These are phyloP conservation scores for Chalaropsis ovoidea DNA, from an alignment of 2,329 filamentous ascomycete species.

Conservation along the genomic window DNA sequence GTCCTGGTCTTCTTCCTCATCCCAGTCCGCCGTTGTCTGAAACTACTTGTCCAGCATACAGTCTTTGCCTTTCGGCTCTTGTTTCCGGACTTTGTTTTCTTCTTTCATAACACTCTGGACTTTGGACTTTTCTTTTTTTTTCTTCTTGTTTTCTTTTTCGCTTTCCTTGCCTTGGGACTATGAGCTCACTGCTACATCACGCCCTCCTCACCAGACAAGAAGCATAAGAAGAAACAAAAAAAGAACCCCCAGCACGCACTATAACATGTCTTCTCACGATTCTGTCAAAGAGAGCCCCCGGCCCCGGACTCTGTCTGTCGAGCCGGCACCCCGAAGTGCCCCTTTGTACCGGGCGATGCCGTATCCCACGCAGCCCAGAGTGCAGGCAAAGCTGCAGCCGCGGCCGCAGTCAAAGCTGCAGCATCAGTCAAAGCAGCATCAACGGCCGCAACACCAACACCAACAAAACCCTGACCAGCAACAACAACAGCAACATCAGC, in stretches of 20 bases:
- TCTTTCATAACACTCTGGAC: neutral
- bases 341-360: conserved; percentile 19
- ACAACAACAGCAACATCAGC: conserved; percentile 2
- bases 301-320: conserved; percentile 7
- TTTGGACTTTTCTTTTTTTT: neutral
- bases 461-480: neutral
- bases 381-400: neutral
- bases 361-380: neutral
- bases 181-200: neutral
- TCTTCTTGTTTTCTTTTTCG: neutral
- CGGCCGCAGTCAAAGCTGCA: neutral
- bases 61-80: conserved; percentile 1
- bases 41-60: neutral
- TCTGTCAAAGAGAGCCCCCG: conserved; percentile 16
- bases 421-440: too few relatives aligned
- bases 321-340: conserved; percentile 20
- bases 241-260: neutral
- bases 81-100: conserved; percentile 10
- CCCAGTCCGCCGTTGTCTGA: conserved; percentile 3
- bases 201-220: neutral
- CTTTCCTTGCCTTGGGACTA: neutral
- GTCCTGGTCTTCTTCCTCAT: conserved; percentile 12
- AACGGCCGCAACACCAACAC: neutral
- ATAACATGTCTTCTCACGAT: conserved; percentile 6
- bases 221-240: neutral